A percentile compares a stretch with the other conserved stretches of the same genome.
Evolutionary conservation across 2,329 filamentous ascomycete species (phyloP).

Genomic region (Aureobasidium zeae): DNA sequence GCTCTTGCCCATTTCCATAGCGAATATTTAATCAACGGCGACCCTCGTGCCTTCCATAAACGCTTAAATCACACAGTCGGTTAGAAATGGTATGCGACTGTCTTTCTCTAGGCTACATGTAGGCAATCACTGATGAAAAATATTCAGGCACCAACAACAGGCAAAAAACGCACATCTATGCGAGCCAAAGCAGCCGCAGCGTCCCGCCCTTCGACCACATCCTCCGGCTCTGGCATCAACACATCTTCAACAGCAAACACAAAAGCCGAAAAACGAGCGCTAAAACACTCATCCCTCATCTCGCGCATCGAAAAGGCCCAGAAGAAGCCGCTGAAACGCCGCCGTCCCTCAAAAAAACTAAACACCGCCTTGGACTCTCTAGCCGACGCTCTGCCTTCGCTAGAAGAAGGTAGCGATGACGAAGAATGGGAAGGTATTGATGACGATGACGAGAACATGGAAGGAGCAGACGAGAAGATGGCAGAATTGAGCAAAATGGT

Average conservation of each 20-base stretch:
- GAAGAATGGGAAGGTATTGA: slow-evolving; percentile 30
- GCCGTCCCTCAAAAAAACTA: slow-evolving; percentile 68
- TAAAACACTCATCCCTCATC: slow-evolving; percentile 73
- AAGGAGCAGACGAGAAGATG: slow-evolving; percentile 4
- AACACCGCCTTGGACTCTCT: slow-evolving; percentile 65
- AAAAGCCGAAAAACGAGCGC: slow-evolving; percentile 75
- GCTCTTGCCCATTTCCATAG: neutral
- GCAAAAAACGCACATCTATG: slow-evolving; percentile 47
- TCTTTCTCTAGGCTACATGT: neutral
- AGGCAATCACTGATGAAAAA: neutral
- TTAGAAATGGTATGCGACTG: slow-evolving; percentile 1
- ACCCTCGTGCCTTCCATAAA: neutral
- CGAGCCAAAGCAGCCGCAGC: slow-evolving; percentile 46
- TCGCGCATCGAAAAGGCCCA: slow-evolving; percentile 58
- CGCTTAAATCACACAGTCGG: neutral
- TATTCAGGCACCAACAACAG: slow-evolving; percentile 25
- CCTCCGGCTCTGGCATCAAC: slow-evolving; percentile 34
- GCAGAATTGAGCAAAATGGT: slow-evolving; percentile 19
- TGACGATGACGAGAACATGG: slow-evolving; percentile 21
- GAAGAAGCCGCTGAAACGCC: slow-evolving; percentile 40
- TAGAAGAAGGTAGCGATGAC: slow-evolving; percentile 38
- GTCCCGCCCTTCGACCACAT: slow-evolving; percentile 36
- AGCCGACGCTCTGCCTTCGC: slow-evolving; percentile 67
- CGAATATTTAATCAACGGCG: neutral
- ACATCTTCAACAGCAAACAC: slow-evolving; percentile 47